These are phyloP conservation scores for Erythrophleum ivorense DNA, from an alignment of 331 rosid genomes.

Conservation along the genomic window DNA sequence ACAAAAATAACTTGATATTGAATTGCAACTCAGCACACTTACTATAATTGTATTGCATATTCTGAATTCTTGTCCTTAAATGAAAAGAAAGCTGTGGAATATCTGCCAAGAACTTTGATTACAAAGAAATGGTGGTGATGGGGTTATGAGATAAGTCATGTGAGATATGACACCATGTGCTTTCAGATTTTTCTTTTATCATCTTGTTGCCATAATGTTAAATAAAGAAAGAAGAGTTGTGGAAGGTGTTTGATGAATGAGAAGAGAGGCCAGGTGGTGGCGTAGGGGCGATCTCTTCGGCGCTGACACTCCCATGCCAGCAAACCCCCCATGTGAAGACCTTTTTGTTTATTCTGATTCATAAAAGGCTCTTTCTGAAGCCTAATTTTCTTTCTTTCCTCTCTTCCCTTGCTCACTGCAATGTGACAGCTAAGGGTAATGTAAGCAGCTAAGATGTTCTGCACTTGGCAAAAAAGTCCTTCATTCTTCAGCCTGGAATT, in stretches of 20 bases:
- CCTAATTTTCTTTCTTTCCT: background rate
- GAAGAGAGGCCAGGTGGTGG: constrained; percentile 36
- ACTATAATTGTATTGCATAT: background rate
- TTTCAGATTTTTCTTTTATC: constrained; percentile 28
- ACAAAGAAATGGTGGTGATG: constrained; percentile 33
- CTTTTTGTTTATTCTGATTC: constrained; percentile 41
- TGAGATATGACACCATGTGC: constrained; percentile 60
- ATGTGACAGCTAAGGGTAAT: background rate
- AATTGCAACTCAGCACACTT: background rate
- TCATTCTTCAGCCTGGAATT: background rate
- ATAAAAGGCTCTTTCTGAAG: background rate
- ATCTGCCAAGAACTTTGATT: constrained; percentile 3
- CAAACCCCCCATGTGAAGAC: constrained; percentile 67
- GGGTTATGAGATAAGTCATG: constrained; percentile 54
- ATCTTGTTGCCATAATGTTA: background rate
- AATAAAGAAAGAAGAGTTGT: background rate
- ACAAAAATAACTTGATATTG: background rate
- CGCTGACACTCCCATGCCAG: constrained; percentile 60
- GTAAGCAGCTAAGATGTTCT: background rate
- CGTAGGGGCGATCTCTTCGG: constrained; percentile 35
- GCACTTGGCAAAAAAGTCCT: background rate
- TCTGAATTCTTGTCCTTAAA: background rate
- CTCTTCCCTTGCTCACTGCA: background rate
- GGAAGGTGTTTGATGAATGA: background rate
- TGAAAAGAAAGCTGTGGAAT: constrained; percentile 27